Base-by-base conservation (phyloP, 805 yeast genomes). In the Nematodospora valgi region DNA sequence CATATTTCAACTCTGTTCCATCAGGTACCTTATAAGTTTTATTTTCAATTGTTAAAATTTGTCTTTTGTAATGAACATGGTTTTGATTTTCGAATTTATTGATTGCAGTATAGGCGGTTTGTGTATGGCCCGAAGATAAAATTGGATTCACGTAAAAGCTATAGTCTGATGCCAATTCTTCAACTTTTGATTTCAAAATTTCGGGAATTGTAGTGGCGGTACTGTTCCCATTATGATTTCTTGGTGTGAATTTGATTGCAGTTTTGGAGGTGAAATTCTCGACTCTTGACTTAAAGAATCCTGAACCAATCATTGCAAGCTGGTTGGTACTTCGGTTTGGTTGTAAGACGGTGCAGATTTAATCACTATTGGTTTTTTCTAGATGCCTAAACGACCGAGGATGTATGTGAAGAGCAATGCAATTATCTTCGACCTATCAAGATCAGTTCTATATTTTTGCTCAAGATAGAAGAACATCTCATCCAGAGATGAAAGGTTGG, bases 81-180 rank as follows among this genome's bases (percentile, higher is more conserved):
- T 68, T 74, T 12, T 49, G 46, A 20, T 57, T 43, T 6, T 68
- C 68, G 38, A 62, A 70, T 44, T 70, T 68, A 29, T 64, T 64
- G 24, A 70, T 46, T 1, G 72, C 70, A 2, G 73, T 56, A 44
- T 70, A 74, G 11, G 76, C 61, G 3, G 76, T 71, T 50, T 76
- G 80, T 15, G 68, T 44, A 29, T 70, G 69, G 17, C 80, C 80
- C 28, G 66, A 65, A 34, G 70, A 56, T 5, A 75, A 52, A 10
- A 64, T 52, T 3, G 80, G 80, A 41, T 70, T 66, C 32, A 73
- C 56, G 47, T 49, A 55, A 46, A 55, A 70, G n/a, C 56, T 55
- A 35, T 63, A 55, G 4, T 64, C 64, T 14, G 61, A 47, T 16
- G 42, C 36, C 26, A 73, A 54, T 35, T 68, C 70, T 0, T 78